phyloP scores from a whole-genome alignment of 1,139 yeast species.

The Sugiyamaella japonica region DNA sequence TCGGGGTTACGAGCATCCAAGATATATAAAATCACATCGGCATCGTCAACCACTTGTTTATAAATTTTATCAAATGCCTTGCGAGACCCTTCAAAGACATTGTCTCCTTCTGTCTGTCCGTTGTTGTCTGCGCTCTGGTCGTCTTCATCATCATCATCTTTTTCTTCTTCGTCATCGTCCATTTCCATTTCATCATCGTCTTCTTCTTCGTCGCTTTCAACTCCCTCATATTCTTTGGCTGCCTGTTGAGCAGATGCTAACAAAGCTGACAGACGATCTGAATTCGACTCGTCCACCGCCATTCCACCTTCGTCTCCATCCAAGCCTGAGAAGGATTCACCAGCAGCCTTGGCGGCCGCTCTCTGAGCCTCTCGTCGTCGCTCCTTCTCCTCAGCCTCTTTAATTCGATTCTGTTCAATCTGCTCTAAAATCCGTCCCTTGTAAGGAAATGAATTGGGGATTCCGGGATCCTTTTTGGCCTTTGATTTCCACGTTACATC shows the following conservation, averaged over 20 bases:
- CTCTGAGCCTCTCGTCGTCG: conserved; percentile 49
- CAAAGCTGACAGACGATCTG: conserved; percentile 73
- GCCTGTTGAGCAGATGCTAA: conserved; percentile 89
- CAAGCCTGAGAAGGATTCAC: background rate
- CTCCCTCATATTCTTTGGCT: conserved; percentile 62
- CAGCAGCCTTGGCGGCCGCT: conserved; percentile 47
- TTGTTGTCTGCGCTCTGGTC: too few species aligned
- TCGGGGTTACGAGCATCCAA: conserved; percentile 98
- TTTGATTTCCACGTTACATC: conserved; percentile 93
- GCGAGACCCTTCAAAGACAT: conserved; percentile 51
- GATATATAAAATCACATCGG: conserved; percentile 89
- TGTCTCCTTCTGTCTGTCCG: conserved; percentile 26
- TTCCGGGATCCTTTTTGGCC: conserved; percentile 83
- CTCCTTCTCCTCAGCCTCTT: conserved; percentile 61
- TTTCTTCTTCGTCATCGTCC: conserved; percentile 42
- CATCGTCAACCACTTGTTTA: conserved; percentile 85
- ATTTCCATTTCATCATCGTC: conserved; percentile 36
- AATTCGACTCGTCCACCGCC: conserved; percentile 44
- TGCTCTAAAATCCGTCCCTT: conserved; percentile 80
- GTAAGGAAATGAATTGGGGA: conserved; percentile 93
- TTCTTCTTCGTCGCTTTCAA: conserved; percentile 44
- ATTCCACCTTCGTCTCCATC: conserved; percentile 42
- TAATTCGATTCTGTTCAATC: conserved; percentile 69
- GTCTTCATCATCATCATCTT: conserved; percentile 51
- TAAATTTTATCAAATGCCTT: conserved; percentile 66